phyloP scores from a whole-genome alignment of 768 basidiomycete species.

The Pleurotus salmoneostramineus region DNA sequence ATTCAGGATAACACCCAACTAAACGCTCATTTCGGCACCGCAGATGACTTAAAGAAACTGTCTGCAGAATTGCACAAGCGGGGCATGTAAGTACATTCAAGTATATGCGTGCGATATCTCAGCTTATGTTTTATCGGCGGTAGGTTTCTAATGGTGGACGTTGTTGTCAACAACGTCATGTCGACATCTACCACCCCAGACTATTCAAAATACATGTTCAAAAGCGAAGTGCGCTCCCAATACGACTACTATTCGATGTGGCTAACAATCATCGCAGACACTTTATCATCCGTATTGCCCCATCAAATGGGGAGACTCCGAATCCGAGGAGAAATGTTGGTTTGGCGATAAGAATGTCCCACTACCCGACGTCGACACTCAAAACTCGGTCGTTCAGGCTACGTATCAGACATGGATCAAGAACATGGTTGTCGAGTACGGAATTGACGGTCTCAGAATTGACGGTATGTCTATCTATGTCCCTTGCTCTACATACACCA shows the following conservation, averaged over 20 bases:
- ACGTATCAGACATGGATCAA: conserved; percentile 69
- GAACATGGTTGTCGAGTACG: conserved; percentile 63
- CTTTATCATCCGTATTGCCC: conserved; percentile 79
- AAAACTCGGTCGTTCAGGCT: conserved; percentile 56
- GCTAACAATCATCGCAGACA: conserved; percentile 30
- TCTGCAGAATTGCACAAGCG: conserved; percentile 61
- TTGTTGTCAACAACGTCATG: conserved; percentile 87
- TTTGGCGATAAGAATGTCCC: conserved; percentile 73
- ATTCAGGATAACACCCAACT: conserved; percentile 57
- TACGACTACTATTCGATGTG: conserved; percentile 8
- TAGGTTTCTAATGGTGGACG: conserved; percentile 81
- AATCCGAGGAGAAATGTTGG: conserved; percentile 78
- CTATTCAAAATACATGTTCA: conserved; percentile 66
- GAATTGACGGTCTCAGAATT: conserved; percentile 84
- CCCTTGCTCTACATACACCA: background rate
- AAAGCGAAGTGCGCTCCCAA: conserved; percentile 40
- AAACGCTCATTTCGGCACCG: conserved; percentile 62
- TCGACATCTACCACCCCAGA: conserved; percentile 58
- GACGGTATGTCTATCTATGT: conserved; percentile 43
- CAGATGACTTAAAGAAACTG: conserved; percentile 61
- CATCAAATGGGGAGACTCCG: conserved; percentile 65
- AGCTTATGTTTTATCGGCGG: background rate
- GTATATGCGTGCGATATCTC: background rate
- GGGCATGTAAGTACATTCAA: conserved; percentile 49
- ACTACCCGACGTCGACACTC: conserved; percentile 77